These are phyloP conservation scores for Teunomyces stri DNA, from an alignment of 805 yeast species.

Conservation along the genomic window DNA sequence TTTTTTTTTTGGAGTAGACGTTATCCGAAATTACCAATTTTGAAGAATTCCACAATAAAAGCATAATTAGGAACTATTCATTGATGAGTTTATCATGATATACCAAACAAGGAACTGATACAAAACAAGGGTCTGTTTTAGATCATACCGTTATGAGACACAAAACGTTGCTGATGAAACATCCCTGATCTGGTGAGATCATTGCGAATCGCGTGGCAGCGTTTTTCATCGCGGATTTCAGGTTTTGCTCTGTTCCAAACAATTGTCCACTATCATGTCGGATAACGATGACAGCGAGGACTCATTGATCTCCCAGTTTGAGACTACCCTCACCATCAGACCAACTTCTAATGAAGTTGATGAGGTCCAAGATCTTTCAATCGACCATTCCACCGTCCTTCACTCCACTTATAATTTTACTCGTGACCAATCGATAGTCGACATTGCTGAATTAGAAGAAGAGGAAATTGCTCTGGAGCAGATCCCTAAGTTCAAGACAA, in stretches of 20 bases:
- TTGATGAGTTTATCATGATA: not conserved
- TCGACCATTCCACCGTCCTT: slow-evolving; percentile 34
- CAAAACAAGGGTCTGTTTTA: not conserved
- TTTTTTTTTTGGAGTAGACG: not conserved
- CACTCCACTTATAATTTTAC: slow-evolving; percentile 26
- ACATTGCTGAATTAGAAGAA: slow-evolving; percentile 34
- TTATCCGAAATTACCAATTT: not conserved
- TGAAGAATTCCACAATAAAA: not conserved
- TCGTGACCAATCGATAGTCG: slow-evolving; percentile 31
- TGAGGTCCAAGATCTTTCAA: slow-evolving; percentile 36
- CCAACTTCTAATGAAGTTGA: slow-evolving; percentile 35
- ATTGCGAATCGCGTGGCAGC: not conserved
- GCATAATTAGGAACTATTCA: no score
- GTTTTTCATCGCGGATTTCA: slow-evolving; percentile 1
- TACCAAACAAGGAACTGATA: not conserved
- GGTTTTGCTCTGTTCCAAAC: not conserved
- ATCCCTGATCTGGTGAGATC: not conserved
- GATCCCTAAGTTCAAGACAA: slow-evolving; percentile 36
- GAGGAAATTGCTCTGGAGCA: slow-evolving; percentile 34
- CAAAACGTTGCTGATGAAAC: not conserved
- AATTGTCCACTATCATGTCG: not conserved
- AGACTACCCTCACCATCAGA: slow-evolving; percentile 41
- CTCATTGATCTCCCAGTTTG: slow-evolving; percentile 42
- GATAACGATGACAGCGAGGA: slow-evolving; percentile 31
- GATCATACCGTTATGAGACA: not conserved